Evolutionary conservation across 2,329 filamentous ascomycete genomes (phyloP).

Genomic region (Diplocarpon mali): DNA sequence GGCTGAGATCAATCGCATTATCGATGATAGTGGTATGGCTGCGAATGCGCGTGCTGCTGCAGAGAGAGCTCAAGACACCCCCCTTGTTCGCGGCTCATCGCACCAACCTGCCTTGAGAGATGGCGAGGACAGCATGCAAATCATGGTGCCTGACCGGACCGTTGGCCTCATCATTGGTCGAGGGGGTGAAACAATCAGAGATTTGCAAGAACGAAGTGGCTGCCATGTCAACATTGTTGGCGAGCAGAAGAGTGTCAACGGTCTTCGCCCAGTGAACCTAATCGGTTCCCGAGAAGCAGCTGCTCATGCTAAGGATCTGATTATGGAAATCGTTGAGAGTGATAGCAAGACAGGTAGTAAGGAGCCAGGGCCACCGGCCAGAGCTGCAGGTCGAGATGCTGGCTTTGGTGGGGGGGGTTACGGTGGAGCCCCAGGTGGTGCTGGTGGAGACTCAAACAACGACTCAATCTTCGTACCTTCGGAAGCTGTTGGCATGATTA

Average conservation of each 20-base stretch:
- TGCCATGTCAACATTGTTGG: conserved; percentile 94
- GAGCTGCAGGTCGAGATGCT: conserved; percentile 35
- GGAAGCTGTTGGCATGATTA: conserved; percentile 92
- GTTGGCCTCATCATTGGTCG: conserved; percentile 91
- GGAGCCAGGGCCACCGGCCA: conserved; percentile 29
- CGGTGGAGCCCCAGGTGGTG: conserved; percentile 30
- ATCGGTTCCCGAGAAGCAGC: conserved; percentile 70
- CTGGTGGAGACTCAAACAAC: conserved; percentile 56
- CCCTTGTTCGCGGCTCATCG: conserved; percentile 22
- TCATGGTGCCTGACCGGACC: conserved; percentile 89
- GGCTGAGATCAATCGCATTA: conserved; percentile 74
- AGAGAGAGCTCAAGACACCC: conserved; percentile 27
- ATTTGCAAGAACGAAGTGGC: conserved; percentile 82
- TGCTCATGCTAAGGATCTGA: conserved; percentile 70
- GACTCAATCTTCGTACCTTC: conserved; percentile 80
- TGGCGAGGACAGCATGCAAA: conserved; percentile 77
- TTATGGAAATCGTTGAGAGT: conserved; percentile 89
- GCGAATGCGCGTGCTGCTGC: conserved; percentile 36
- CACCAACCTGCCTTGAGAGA: conserved; percentile 49
- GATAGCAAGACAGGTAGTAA: conserved; percentile 49
- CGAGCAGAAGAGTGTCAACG: conserved; percentile 86
- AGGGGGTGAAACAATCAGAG: conserved; percentile 83
- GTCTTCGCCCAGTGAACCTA: conserved; percentile 78
- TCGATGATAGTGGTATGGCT: conserved; percentile 69
- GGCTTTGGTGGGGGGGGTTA: conserved; percentile 33